Conservation (phyloP, 2,329 filamentous ascomycete genomes). For the Claviceps africana region DNA sequence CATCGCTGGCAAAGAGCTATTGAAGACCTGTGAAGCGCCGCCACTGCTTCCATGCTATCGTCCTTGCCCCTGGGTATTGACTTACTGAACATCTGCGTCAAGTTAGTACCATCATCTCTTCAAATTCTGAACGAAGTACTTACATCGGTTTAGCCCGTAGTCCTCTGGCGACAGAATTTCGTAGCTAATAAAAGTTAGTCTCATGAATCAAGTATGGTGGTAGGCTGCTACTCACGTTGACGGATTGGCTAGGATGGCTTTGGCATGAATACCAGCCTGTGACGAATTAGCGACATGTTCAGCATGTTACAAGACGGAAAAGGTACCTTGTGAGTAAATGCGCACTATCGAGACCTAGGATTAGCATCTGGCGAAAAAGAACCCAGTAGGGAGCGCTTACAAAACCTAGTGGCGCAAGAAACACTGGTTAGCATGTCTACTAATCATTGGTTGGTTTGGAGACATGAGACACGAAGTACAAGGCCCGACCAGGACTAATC, state of each 20-base stretch:
- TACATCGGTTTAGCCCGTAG: slow-evolving; percentile 7
- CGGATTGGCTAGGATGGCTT: slow-evolving; percentile 10
- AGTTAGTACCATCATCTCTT: background rate
- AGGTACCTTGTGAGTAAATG: slow-evolving; percentile 1
- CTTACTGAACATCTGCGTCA: slow-evolving; percentile 2
- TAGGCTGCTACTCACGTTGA: background rate
- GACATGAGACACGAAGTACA: background rate
- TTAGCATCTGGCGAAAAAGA: background rate
- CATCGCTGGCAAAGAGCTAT: background rate
- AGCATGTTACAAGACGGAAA: background rate
- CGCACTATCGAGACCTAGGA: background rate
- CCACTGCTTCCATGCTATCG: background rate
- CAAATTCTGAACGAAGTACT: background rate
- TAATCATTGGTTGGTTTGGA: background rate
- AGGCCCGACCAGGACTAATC: background rate
- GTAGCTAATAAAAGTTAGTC: slow-evolving; percentile 40
- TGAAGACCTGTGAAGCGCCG: background rate
- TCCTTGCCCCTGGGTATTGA: background rate
- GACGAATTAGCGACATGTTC: background rate
- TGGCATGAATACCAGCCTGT: slow-evolving; percentile 21
- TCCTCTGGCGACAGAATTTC: slow-evolving; percentile 81
- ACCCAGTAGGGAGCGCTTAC: background rate
- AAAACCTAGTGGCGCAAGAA: background rate
- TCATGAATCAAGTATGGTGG: background rate
- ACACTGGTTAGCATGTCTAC: background rate